Conservation (phyloP, 495 filamentous ascomycete genomes). For the Penicillium paxilli region DNA sequence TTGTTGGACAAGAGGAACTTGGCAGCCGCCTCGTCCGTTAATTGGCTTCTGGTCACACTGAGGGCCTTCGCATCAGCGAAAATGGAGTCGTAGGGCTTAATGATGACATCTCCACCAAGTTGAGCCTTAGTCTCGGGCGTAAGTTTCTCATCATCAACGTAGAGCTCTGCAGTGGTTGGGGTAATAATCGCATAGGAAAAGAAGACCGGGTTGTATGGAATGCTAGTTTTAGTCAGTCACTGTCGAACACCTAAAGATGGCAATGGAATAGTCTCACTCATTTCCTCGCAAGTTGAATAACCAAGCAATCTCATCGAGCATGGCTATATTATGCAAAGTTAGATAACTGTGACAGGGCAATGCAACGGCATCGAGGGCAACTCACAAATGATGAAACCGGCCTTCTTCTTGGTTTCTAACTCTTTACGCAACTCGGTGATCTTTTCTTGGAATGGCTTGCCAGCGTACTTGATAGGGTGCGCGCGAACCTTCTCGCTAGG, state of each 20-base stretch:
- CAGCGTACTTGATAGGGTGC: slow-evolving; percentile 70
- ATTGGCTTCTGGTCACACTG: slow-evolving; percentile 36
- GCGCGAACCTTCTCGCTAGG: slow-evolving; percentile 76
- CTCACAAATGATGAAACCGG: slow-evolving; percentile 83
- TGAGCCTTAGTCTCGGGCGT: slow-evolving; percentile 66
- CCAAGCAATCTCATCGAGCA: slow-evolving; percentile 98
- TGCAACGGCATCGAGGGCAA: not conserved
- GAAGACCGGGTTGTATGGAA: slow-evolving; percentile 98
- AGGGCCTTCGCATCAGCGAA: slow-evolving; percentile 74
- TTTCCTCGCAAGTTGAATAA: slow-evolving; percentile 93
- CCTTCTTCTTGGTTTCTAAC: slow-evolving; percentile 84
- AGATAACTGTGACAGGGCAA: slow-evolving; percentile 7
- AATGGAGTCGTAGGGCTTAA: slow-evolving; percentile 84
- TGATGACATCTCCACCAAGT: slow-evolving; percentile 67
- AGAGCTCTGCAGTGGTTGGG: slow-evolving; percentile 76
- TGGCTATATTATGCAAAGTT: slow-evolving; percentile 46
- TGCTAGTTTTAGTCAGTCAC: slow-evolving; percentile 47
- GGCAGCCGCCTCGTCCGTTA: slow-evolving; percentile 32
- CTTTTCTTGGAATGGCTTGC: slow-evolving; percentile 82
- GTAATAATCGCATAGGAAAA: slow-evolving; percentile 96
- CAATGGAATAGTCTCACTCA: slow-evolving; percentile 58
- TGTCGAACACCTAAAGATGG: not conserved
- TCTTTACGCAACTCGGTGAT: slow-evolving; percentile 86
- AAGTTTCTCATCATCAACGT: slow-evolving; percentile 80
- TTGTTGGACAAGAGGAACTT: slow-evolving; percentile 90